A percentile compares a stretch with the other conserved stretches of the same genome.
phyloP scores from a whole-genome alignment of 1,139 yeast genomes.

The Candida pseudoviswanathii region DNA sequence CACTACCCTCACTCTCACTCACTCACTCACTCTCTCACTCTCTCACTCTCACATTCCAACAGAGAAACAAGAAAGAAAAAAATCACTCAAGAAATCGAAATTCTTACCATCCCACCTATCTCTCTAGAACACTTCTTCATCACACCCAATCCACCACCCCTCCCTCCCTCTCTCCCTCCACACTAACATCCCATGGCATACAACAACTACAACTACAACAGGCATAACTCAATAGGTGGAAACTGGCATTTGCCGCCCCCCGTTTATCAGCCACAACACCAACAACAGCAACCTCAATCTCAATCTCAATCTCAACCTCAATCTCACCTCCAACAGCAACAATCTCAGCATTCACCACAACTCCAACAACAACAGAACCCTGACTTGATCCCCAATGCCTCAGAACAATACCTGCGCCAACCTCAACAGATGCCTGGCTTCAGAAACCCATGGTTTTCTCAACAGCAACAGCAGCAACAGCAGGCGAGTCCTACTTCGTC shows the following conservation, averaged over 20 bases:
- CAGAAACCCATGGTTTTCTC: slow-evolving; percentile 50
- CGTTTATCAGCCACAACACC: slow-evolving; percentile 18
- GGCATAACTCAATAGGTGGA: slow-evolving; percentile 48
- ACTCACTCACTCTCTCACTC: not conserved
- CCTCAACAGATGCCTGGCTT: slow-evolving; percentile 29
- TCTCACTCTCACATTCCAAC: not conserved
- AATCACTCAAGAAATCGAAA: slow-evolving; percentile 4
- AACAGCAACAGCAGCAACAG: slow-evolving; percentile 15
- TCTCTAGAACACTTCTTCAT: too few species aligned
- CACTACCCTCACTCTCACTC: not conserved
- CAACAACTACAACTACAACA: slow-evolving; percentile 28
- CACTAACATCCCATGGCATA: slow-evolving; percentile 9
- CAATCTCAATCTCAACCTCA: slow-evolving; percentile 5
- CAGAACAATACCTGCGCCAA: slow-evolving; percentile 19
- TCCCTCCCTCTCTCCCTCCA: too few species aligned
- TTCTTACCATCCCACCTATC: not conserved
- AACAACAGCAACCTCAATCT: slow-evolving; percentile 8
- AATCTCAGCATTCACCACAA: slow-evolving; percentile 13
- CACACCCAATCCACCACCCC: too few species aligned
- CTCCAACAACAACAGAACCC: slow-evolving; percentile 14
- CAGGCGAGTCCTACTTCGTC: not conserved
- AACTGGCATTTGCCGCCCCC: slow-evolving; percentile 43
- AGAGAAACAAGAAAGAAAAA: not conserved
- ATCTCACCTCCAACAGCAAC: slow-evolving; percentile 15
- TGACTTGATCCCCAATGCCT: slow-evolving; percentile 4